Percentiles rank a stretch among this genome's conserved stretches.
phyloP scores from a whole-genome alignment of 371 early-diverging fungal genomes.

The Capillidium rhysosporum region DNA sequence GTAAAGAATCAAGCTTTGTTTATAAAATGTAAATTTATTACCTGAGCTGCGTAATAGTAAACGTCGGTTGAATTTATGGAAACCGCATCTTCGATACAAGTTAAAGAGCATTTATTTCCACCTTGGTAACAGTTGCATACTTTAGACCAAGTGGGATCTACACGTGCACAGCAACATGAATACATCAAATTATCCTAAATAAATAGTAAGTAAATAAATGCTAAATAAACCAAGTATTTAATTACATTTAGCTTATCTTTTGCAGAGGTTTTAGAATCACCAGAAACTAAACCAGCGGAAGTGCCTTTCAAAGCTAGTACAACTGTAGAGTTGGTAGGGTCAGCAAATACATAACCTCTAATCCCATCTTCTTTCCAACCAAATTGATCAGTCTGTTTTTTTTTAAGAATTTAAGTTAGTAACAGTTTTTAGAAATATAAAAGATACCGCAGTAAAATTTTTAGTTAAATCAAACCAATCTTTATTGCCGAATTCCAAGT shows the following conservation, averaged over 20 bases:
- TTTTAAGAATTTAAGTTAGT: conserved; percentile 11
- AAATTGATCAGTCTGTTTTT: conserved; percentile 54
- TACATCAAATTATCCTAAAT: conserved; percentile 77
- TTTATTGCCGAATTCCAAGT: conserved; percentile 11
- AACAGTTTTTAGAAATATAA: background rate
- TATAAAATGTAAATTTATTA: conserved; percentile 9
- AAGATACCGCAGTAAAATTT: conserved; percentile 22
- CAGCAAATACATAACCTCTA: conserved; percentile 77
- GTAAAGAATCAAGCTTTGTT: background rate
- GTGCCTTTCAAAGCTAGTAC: conserved; percentile 87
- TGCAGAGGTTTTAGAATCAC: conserved; percentile 56
- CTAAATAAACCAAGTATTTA: background rate
- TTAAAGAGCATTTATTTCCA: conserved; percentile 31
- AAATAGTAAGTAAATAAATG: background rate
- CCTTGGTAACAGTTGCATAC: conserved; percentile 66
- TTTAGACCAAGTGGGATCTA: conserved; percentile 59
- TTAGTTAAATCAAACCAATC: conserved; percentile 16
- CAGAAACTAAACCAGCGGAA: conserved; percentile 45
- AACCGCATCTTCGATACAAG: conserved; percentile 36
- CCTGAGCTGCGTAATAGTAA: conserved; percentile 69
- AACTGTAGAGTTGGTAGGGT: conserved; percentile 36
- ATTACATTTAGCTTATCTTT: conserved; percentile 66
- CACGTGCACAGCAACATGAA: conserved; percentile 93
- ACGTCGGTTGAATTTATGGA: conserved; percentile 29
- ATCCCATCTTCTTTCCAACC: conserved; percentile 81